Percentiles rank a stretch among this genome's conserved stretches.
These are phyloP conservation scores for Acanthamoeba culbertsoni DNA, from an alignment of 208 protist species.

Conservation along the genomic window DNA sequence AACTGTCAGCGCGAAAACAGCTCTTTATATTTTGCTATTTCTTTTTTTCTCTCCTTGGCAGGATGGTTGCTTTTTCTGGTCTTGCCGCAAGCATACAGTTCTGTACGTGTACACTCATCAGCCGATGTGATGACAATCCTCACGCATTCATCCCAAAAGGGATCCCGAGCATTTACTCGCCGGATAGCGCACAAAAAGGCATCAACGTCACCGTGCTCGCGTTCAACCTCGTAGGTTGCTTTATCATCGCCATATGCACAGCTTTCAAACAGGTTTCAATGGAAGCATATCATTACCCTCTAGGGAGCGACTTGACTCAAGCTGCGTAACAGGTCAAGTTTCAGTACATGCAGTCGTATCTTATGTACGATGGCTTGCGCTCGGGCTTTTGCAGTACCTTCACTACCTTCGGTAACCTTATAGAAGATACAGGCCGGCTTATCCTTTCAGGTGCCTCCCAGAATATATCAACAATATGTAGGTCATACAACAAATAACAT, in stretches of 20 bases:
- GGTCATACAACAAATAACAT: too few species aligned
- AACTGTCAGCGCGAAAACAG: background rate
- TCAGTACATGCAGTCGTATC: conserved; percentile 64
- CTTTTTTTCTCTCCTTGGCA: background rate
- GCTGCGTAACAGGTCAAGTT: conserved; percentile 25
- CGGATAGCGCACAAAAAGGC: background rate
- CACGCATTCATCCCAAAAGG: too few species aligned
- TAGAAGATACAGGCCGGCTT: conserved; percentile 63
- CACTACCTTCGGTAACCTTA: conserved; percentile 72
- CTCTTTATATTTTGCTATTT: too few species aligned
- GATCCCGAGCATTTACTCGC: background rate
- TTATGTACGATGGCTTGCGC: conserved; percentile 57
- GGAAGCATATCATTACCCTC: background rate
- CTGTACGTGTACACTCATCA: background rate
- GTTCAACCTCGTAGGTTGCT: conserved; percentile 36
- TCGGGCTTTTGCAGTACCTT: conserved; percentile 64
- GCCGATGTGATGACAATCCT: too few species aligned
- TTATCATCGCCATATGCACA: conserved; percentile 35
- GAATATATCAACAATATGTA: too few species aligned
- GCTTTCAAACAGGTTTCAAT: background rate
- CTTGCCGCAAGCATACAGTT: conserved; percentile 17
- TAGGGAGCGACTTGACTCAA: too few species aligned
- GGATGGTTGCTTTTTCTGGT: background rate
- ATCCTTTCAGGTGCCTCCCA: conserved; percentile 53
- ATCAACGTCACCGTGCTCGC: conserved; percentile 6